Conservation (phyloP, 352 stramenopile genomes). For the Globisporangium radiosum region DNA sequence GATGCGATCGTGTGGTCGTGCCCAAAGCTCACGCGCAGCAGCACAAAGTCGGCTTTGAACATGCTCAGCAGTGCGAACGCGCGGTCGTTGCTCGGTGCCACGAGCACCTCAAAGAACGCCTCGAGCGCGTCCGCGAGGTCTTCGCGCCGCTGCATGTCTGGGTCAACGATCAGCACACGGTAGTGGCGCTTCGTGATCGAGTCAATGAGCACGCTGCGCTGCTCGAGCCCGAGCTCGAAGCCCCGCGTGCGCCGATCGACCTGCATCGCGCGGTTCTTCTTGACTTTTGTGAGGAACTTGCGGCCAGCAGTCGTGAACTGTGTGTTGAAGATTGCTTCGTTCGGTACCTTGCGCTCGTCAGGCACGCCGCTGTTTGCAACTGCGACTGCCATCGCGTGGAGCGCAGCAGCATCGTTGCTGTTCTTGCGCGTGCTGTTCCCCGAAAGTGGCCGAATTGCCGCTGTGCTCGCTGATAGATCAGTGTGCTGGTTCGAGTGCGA, state of each 20-base stretch:
- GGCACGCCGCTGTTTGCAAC: background rate
- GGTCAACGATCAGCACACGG: slow-evolving; percentile 56
- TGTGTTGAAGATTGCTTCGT: slow-evolving; percentile 76
- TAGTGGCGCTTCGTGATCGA: slow-evolving; percentile 56
- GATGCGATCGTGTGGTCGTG: slow-evolving; percentile 48
- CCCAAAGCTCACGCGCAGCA: slow-evolving; percentile 42
- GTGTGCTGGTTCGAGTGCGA: slow-evolving; percentile 3
- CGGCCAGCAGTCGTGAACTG: slow-evolving; percentile 66
- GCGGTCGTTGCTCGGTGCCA: slow-evolving; percentile 54
- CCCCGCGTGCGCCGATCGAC: slow-evolving; percentile 58
- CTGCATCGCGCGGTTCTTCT: slow-evolving; percentile 73
- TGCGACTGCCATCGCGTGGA: background rate
- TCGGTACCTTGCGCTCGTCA: slow-evolving; percentile 20
- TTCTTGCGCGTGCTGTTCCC: background rate
- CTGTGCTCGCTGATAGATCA: background rate
- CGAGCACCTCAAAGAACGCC: slow-evolving; percentile 58
- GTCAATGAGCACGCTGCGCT: slow-evolving; percentile 38
- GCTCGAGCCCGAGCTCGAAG: slow-evolving; percentile 46
- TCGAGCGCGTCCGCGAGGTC: slow-evolving; percentile 59
- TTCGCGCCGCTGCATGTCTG: slow-evolving; percentile 54
- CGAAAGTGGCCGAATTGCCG: background rate
- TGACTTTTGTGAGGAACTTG: slow-evolving; percentile 62
- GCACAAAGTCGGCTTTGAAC: slow-evolving; percentile 59
- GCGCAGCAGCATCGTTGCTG: background rate
- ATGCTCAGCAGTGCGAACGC: slow-evolving; percentile 50